Evolutionary conservation across 1,139 yeast genomes (phyloP), one percentile per base, ranked within the genome.

Genomic region (Yamadazyma siamensis): DNA sequence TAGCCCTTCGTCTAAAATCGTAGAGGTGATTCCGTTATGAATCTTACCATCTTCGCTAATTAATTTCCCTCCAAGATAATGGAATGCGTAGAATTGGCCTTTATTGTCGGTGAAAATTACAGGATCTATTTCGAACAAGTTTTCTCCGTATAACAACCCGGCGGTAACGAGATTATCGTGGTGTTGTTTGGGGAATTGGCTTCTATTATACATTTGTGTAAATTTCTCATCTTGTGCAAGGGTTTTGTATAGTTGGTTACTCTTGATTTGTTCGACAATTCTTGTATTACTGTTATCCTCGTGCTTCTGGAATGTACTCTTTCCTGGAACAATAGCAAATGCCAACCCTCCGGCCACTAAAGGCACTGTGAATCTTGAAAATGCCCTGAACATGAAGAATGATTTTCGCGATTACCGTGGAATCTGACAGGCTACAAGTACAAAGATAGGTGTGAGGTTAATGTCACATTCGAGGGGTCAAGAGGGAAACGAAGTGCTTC

Each of bases 21-120:
- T 81, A 1, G 96, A 77, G 2, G 89, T 60, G 4, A 89, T 68
- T 0, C 98, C 98, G 43, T 91, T 89, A 50, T 91, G 97, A 19
- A 91, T 74, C 32, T 77, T 76, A 0, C 87, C 87, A 36, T 77
- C 83, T 40, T 77, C 77, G 27, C 85, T 83, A 7, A 79, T 67
- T 22, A 89, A 56, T 27, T 71, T 68, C 4, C 63, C 54, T 0
- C 96, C 96, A 29, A 88, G 56, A 45, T 85, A 87, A 49, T 79
- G 79, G 49, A 83, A 79, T 5, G 78, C 75, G 4, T 68, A 67
- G 35, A 81, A 47, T 40, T 74, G 72, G 3, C 75, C 75, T 2
- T 61, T 57, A 11, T 58, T 44, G 46, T 79, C 66, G 27, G 64
- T 46, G 47, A 79, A 76, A 6, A 78, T 61, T 11, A 80, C 55